These are phyloP conservation scores for Arabis alpina DNA, from an alignment of 345 rosid species.

Conservation along the genomic window DNA sequence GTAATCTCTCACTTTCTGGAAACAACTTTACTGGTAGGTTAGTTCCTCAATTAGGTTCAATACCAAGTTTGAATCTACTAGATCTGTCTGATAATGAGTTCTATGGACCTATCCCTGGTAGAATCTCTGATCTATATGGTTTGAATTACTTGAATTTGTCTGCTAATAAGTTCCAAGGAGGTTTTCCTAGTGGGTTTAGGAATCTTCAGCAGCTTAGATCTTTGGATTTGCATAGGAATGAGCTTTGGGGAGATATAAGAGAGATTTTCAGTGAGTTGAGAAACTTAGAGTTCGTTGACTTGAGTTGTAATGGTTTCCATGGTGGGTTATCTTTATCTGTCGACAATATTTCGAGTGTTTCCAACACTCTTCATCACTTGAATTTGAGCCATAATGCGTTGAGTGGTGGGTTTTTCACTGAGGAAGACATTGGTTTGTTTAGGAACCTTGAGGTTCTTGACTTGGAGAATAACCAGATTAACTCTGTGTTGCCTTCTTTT, in stretches of 20 bases:
- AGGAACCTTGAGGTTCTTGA: slow-evolving; percentile 74
- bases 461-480: slow-evolving; percentile 56
- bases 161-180: slow-evolving; percentile 64
- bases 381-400: slow-evolving; percentile 71
- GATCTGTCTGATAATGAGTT: slow-evolving; percentile 84
- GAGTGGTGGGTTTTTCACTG: slow-evolving; percentile 57
- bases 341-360: slow-evolving; percentile 68
- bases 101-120: slow-evolving; percentile 82
- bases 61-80: slow-evolving; percentile 33
- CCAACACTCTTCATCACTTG: slow-evolving; percentile 65
- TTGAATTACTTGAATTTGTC: slow-evolving; percentile 77
- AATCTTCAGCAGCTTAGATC: slow-evolving; percentile 79
- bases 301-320: slow-evolving; percentile 68
- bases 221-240: slow-evolving; percentile 71
- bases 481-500: slow-evolving; percentile 68
- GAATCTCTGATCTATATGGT: slow-evolving; percentile 75
- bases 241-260: slow-evolving; percentile 60
- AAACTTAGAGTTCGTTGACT: slow-evolving; percentile 80
- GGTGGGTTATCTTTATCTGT: slow-evolving; percentile 55
- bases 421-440: slow-evolving; percentile 60
- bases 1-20: slow-evolving; percentile 70
- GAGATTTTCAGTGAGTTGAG: slow-evolving; percentile 56
- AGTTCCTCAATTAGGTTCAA: slow-evolving; percentile 79
- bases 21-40: slow-evolving; percentile 83
- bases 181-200: slow-evolving; percentile 64